Percentiles rank a stretch among this genome's conserved stretches.
phyloP scores from a whole-genome alignment of 768 basidiomycete species.

The Tephrocybe sp. region DNA sequence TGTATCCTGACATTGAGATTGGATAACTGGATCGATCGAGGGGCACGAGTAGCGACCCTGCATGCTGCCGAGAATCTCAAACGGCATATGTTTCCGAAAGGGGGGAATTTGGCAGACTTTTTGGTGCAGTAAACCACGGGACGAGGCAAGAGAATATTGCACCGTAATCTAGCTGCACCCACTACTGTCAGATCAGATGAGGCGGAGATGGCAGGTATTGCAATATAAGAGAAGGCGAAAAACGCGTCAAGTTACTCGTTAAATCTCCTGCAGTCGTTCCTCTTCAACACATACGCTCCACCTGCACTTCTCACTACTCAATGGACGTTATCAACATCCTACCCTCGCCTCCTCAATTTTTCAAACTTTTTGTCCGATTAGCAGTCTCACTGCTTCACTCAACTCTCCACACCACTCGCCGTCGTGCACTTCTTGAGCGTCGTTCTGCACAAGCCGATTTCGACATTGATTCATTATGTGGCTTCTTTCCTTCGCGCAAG shows the following conservation, averaged over 20 bases:
- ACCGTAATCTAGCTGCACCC: slow-evolving; percentile 11
- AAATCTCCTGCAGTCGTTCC: neutral
- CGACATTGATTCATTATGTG: slow-evolving; percentile 61
- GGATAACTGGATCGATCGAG: slow-evolving; percentile 19
- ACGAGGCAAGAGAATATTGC: slow-evolving; percentile 12
- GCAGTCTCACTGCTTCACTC: slow-evolving; percentile 46
- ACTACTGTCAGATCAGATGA: slow-evolving; percentile 19
- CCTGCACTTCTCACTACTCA: slow-evolving; percentile 3
- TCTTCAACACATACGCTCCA: neutral
- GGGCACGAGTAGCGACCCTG: slow-evolving; percentile 18
- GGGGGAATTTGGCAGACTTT: slow-evolving; percentile 14
- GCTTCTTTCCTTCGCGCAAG: slow-evolving; percentile 78
- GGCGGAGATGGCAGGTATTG: slow-evolving; percentile 14
- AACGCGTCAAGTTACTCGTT: slow-evolving; percentile 8
- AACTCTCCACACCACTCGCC: slow-evolving; percentile 30
- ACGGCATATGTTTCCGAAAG: slow-evolving; percentile 23
- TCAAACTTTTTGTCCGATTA: slow-evolving; percentile 45
- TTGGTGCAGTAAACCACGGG: slow-evolving; percentile 13
- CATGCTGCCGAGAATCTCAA: slow-evolving; percentile 13
- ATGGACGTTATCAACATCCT: slow-evolving; percentile 46
- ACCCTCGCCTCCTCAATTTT: slow-evolving; percentile 50
- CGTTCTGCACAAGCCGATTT: slow-evolving; percentile 41
- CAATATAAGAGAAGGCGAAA: slow-evolving; percentile 15
- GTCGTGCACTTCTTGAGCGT: slow-evolving; percentile 27
- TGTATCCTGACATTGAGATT: slow-evolving; percentile 13